Evolutionary conservation across 805 yeast genomes (phyloP).

Genomic region (Vanderwaltozyma polyspora): DNA sequence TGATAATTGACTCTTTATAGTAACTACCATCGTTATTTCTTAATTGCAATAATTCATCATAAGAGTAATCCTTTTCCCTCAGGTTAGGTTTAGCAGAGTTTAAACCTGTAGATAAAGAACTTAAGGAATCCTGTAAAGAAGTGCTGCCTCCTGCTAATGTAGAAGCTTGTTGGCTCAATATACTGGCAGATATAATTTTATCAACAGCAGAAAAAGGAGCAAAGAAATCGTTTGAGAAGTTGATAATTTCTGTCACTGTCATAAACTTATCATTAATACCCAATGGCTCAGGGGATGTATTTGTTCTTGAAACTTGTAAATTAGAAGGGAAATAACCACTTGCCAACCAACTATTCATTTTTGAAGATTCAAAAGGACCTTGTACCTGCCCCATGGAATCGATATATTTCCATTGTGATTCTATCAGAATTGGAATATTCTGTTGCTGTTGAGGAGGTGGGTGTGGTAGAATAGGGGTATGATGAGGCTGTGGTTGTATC

Average conservation of each 20-base stretch:
- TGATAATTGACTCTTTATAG: constrained; percentile 18
- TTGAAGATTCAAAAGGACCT: constrained; percentile 71
- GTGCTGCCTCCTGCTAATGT: background rate
- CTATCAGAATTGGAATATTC: constrained; percentile 17
- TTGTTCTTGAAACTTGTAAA: constrained; percentile 44
- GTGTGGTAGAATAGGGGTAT: background rate
- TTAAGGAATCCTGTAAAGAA: background rate
- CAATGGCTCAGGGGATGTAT: constrained; percentile 18
- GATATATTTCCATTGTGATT: constrained; percentile 60
- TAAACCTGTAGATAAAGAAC: background rate
- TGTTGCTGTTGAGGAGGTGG: background rate
- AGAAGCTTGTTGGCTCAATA: background rate
- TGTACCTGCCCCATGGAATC: constrained; percentile 63
- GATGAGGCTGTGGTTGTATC: constrained; percentile 1
- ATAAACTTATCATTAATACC: constrained; percentile 18
- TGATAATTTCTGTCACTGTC: constrained; percentile 17
- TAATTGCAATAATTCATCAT: constrained; percentile 18
- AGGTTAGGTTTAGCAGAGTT: background rate
- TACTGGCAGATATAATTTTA: background rate
- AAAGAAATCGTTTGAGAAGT: constrained; percentile 14
- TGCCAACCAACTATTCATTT: constrained; percentile 74
- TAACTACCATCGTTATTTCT: constrained; percentile 17
- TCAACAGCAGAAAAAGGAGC: constrained; percentile 13
- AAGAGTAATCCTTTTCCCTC: constrained; percentile 12
- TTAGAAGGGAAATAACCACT: constrained; percentile 49